These are phyloP conservation scores for Volvox carteri DNA, from an alignment of 163 green algal genomes.

Conservation along the genomic window DNA sequence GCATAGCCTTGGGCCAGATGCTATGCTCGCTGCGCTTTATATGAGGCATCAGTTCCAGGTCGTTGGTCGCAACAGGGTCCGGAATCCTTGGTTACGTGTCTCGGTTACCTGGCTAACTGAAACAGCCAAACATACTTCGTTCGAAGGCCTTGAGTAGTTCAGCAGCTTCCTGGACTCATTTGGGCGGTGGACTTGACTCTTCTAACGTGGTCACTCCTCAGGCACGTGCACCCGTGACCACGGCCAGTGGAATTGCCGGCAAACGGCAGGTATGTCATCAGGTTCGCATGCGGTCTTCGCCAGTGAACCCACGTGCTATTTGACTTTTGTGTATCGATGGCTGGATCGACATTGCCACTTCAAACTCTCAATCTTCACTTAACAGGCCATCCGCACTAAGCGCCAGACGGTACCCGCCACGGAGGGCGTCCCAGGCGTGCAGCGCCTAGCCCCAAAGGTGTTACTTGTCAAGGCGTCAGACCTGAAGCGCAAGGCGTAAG, in stretches of 20 bases:
- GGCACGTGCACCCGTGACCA: background rate
- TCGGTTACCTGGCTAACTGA: constrained; percentile 11
- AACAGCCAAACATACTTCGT: background rate
- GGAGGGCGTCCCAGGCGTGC: background rate
- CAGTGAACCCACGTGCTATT: background rate
- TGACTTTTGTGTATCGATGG: no score
- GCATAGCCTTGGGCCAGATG: no score
- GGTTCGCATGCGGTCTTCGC: background rate
- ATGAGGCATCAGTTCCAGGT: no score
- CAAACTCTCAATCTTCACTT: background rate
- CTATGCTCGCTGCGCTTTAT: no score
- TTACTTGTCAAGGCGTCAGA: background rate
- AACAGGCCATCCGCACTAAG: constrained; percentile 13
- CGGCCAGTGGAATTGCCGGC: constrained; percentile 9
- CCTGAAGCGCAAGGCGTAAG: constrained; percentile 31
- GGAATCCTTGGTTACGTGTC: no score
- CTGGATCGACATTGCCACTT: no score
- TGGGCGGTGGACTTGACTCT: background rate
- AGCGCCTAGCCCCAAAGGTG: background rate
- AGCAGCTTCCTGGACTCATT: background rate
- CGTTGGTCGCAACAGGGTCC: no score
- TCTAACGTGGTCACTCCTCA: no score
- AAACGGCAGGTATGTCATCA: constrained; percentile 46
- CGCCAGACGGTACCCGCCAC: background rate
- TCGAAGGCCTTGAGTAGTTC: background rate